Evolutionary conservation across 2,329 filamentous ascomycete genomes (phyloP), one percentile per base, ranked within the genome.

Genomic region (Pleurostoma richardsiae): DNA sequence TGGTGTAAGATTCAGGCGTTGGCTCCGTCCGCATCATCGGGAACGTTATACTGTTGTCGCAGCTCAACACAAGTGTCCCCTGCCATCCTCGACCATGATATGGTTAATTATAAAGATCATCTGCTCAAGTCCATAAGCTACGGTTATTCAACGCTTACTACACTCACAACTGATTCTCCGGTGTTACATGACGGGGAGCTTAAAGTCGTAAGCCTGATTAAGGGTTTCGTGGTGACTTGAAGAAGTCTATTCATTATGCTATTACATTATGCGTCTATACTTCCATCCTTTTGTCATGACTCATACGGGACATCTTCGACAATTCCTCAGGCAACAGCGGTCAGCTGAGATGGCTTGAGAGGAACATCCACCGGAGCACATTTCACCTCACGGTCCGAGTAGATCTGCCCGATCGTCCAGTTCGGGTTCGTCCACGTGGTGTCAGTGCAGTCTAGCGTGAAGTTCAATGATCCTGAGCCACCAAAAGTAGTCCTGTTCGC

Each of bases 361-460:
- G 49, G 51, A 7, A 63, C 19, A 7, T 59, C 62, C 11, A 63
- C 56, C 1, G 59, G 57, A 26, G 41, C 47, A 51, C 69, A 72
- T 31, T 54, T 49, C 45, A 67, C 59, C 29, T 54, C 47, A 5
- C 64, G 59, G 48, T 50, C 56, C 6, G 66, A 68, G 55, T 71
- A 72, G 49, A 67, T 66, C 47, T 67, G 42, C 27, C 70, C 70
- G 5, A 61, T 49, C 2, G 57, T 52, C 70, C 69, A 73, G 56
- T 70, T 58, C 2, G 63, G 58, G 59, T 72, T 72, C 52, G 55
- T 49, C 55, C 55, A 66, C 2, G 50, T 57, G 28, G 52, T 52
- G 30, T 67, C 60, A 3, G 55, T 61, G 61, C 70, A 72, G 6
- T 55, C 50, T 4, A 68, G 57, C 3, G 57, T 58, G 44, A 71